Conservation (phyloP, 768 basidiomycete genomes). For the Galerina marginata region DNA sequence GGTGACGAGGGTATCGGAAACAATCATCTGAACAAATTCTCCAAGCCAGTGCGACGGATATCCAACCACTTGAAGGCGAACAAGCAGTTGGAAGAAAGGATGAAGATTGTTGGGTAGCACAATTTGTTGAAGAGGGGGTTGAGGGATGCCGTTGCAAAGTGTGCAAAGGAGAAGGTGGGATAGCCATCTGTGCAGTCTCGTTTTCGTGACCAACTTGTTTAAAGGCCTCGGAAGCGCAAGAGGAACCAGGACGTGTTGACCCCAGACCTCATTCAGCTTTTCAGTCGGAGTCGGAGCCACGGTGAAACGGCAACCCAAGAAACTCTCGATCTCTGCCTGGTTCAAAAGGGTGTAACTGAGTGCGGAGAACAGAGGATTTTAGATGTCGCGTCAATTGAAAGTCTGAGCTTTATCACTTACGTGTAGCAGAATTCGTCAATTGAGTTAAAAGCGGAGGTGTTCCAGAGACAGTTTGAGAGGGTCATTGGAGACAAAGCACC, state of each 20-base stretch:
- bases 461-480: constrained; percentile 24
- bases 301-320: constrained; percentile 14
- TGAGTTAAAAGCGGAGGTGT: constrained; percentile 2
- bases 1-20: constrained; percentile 11
- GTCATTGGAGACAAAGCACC: constrained; percentile 7
- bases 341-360: constrained; percentile 19
- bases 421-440: constrained; percentile 14
- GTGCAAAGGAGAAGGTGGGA: constrained; percentile 13
- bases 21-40: constrained; percentile 17
- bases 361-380: background rate
- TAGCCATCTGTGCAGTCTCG: constrained; percentile 14
- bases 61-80: constrained; percentile 11
- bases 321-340: constrained; percentile 10
- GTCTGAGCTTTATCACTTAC: background rate
- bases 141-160: background rate
- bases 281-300: background rate
- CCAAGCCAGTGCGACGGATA: constrained; percentile 24
- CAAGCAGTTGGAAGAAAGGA: constrained; percentile 17
- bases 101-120: constrained; percentile 17
- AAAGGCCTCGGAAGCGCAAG: background rate
- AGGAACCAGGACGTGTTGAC: background rate
- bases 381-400: background rate
- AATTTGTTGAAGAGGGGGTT: constrained; percentile 1
- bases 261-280: background rate
- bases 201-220: constrained; percentile 8